Base-by-base conservation (phyloP, 1,284 basidiomycete species). In the Leccinum ponderosum region DNA sequence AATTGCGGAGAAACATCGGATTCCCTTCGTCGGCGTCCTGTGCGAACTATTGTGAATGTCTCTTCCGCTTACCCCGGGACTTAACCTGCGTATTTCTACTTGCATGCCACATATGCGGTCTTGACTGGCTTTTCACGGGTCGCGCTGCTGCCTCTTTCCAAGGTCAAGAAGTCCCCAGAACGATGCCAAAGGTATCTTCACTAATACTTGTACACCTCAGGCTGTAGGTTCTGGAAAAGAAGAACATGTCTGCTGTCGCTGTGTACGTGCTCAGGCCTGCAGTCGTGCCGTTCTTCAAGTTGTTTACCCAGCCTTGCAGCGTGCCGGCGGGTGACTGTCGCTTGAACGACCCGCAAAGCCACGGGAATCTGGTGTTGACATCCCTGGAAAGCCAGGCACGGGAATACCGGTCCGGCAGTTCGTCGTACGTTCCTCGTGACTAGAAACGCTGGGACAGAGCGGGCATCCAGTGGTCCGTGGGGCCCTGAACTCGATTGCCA, bases 41-140 rank as follows among this genome's bases (percentile, higher is more conserved):
- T 58, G 22, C 63, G 66, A 64, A 65, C 27, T 59, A 14, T 65
- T 54, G 60, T 61, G 52, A 35, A 8, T 51, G 7, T 63, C 39
- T 44, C n/a, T 47, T 4, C 17, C 8, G 4, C 37, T 33, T 31
- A 15, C 37, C 6, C 14, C 15, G 7, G 15, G 7, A 39, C 37
- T 7, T 37, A 7, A 37, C 15, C 37, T 39, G 37, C 3, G 14
- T 15, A n/a, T 39, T 14, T 15, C 33, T 14, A 35, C 33, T 35
- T 35, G 5, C 33, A 35, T 35, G 33, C 33, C 33, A 15, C 15
- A 37, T 37, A n/a, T 3, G 3, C 6, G 14, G 35, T 37, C 35
- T 15, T 37, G 6, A 14, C 14, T 37, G 3, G 35, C 35, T 37
- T 37, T 35, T 37, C 35, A 37, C 6, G 4, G 11, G 11, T 12